Base-by-base conservation (phyloP, 1,139 yeast species). In the Sugiyamaella grinbergsii region DNA sequence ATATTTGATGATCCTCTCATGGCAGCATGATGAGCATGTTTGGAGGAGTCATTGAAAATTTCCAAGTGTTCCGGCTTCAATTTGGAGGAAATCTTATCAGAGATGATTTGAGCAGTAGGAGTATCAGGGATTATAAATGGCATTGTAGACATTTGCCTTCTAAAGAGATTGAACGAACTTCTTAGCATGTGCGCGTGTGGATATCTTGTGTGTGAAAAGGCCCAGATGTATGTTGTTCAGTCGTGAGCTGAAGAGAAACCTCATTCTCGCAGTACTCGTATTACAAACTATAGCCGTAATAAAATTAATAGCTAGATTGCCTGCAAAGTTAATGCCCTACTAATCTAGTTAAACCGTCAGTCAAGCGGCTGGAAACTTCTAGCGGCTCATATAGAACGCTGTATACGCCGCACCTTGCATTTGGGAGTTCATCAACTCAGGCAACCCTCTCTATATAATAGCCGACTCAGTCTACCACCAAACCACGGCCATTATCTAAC, bases 1-100 rank as follows among this genome's bases (percentile, higher is more conserved):
- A 72, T 74, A 68, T 89, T 89, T 2, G 75, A 60, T 8, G 91
- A 89, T 4, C 84, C 88, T 53, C 82, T 77, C 75, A 89, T 79
- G 1, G 95, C 93, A 51, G 82, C 84, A 67, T 93, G 98, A 60
- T 89, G 94, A 2, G 91, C 80, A 68, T 93, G 98, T 66, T 86
- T 85, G 67, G 81, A 82, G 2, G 96, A 88, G 68, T 93, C 98
- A 66, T 93, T 93, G 55, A 74, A 75, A 20, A 89, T 74, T 48
- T 77, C 78, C 40, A 88, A 71, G 50, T 64, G 69, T 0, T 72
- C 56, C 0, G 93, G 88, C 6, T 74, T 67, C 55, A 86, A 74
- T 7, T 70, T 68, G 2, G 62, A 56, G 20, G 67, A 61, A 18
- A 87, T 63, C 61, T 82, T 83, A 5, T 68, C 58, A 26, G 68